phyloP scores from a whole-genome alignment of 2,329 filamentous ascomycete genomes.

The Cladosporium sp. region DNA sequence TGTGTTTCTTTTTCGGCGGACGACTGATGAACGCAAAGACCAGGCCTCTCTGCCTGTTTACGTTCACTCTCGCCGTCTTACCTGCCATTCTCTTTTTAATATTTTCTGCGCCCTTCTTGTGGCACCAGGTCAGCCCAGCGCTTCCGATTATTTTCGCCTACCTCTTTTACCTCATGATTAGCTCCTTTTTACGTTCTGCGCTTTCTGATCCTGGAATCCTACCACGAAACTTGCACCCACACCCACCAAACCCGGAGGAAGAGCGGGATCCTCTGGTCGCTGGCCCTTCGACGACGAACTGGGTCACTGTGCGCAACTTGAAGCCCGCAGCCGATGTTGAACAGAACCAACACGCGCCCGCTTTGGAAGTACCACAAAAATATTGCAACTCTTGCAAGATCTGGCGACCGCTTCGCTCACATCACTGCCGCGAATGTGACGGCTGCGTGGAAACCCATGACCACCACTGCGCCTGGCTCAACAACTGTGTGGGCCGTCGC shows the following conservation, averaged over 20 bases:
- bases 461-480: conserved; percentile 98
- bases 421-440: conserved; percentile 95
- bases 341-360: conserved; percentile 40
- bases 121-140: conserved; percentile 80
- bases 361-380: conserved; percentile 97
- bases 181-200: conserved; percentile 91
- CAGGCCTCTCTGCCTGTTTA: conserved; percentile 83
- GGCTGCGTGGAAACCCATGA: conserved; percentile 97
- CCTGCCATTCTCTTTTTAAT: conserved; percentile 80
- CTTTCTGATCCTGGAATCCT: conserved; percentile 89
- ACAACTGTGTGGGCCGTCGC: conserved; percentile 93
- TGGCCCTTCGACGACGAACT: conserved; percentile 85
- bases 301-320: conserved; percentile 66
- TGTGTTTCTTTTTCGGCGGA: conserved; percentile 80
- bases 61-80: conserved; percentile 72
- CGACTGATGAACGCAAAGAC: conserved; percentile 84
- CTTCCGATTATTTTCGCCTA: conserved; percentile 89
- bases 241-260: conserved; percentile 69
- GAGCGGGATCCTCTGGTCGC: conserved; percentile 72
- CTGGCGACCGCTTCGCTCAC: conserved; percentile 91
- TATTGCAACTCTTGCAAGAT: conserved; percentile 98
- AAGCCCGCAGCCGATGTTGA: conserved; percentile 16
- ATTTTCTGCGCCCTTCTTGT: conserved; percentile 80
- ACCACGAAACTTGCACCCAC: conserved; percentile 84
- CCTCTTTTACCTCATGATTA: conserved; percentile 83